These are phyloP conservation scores for Solanum bulbocastanum DNA, from an alignment of 257 asterid species.

Conservation along the genomic window DNA sequence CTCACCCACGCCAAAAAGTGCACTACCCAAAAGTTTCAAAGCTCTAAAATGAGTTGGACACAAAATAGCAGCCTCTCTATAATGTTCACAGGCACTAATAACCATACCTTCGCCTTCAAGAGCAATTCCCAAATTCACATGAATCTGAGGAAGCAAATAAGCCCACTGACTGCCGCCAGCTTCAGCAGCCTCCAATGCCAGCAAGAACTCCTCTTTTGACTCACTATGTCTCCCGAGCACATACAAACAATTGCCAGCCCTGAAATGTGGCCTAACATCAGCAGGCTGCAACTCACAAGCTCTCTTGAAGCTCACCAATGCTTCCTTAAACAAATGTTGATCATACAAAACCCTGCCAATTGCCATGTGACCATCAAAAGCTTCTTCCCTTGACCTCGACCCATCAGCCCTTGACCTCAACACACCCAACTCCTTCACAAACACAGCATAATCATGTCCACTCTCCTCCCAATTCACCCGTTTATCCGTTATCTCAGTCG, in stretches of 20 bases:
- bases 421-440: constrained; percentile 79
- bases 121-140: constrained; percentile 90
- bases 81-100: constrained; percentile 96
- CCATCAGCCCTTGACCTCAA: constrained; percentile 91
- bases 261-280: constrained; percentile 92
- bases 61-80: constrained; percentile 95
- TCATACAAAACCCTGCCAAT: constrained; percentile 77
- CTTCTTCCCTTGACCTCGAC: constrained; percentile 83
- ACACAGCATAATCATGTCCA: constrained; percentile 57
- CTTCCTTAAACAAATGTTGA: constrained; percentile 74
- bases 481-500: constrained; percentile 57
- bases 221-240: constrained; percentile 65
- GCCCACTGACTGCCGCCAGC: constrained; percentile 98
- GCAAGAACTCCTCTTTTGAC: constrained; percentile 76
- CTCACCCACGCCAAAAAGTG: constrained; percentile 94
- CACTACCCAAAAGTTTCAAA: constrained; percentile 95
- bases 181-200: constrained; percentile 93
- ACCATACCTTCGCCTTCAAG: constrained; percentile 98
- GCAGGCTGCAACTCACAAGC: constrained; percentile 88
- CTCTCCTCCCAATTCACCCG: constrained; percentile 75
- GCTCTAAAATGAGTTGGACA: constrained; percentile 98
- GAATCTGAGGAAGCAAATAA: constrained; percentile 93
- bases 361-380: constrained; percentile 98
- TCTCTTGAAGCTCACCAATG: constrained; percentile 84
- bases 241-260: constrained; percentile 85